A percentile compares a stretch with the other conserved stretches of the same genome.
Conservation (phyloP, 495 filamentous ascomycete genomes). For the Penicillium macrosclerotiorum region DNA sequence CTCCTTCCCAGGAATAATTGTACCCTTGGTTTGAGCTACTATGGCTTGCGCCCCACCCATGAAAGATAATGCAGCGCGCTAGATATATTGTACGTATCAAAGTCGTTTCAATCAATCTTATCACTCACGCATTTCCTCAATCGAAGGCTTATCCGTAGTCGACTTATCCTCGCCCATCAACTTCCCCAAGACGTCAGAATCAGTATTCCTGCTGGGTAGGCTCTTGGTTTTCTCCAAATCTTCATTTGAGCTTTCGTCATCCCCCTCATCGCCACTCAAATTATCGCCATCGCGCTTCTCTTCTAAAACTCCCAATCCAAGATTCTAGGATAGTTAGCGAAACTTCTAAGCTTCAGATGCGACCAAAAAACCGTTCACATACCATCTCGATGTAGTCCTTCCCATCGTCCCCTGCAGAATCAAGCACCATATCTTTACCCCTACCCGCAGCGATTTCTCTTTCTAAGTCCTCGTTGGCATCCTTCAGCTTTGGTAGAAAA, state of each 20-base stretch:
- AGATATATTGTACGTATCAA: neutral
- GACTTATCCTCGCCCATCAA: conserved; percentile 39
- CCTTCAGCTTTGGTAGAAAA: conserved; percentile 48
- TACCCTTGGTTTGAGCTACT: too few species aligned
- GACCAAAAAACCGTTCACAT: conserved; percentile 7
- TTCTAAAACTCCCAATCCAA: conserved; percentile 53
- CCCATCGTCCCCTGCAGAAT: conserved; percentile 32
- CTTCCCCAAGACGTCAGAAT: conserved; percentile 38
- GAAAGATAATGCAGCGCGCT: neutral
- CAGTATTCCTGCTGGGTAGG: too few species aligned
- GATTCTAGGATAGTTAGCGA: conserved; percentile 32
- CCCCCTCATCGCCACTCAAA: conserved; percentile 15
- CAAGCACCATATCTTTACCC: conserved; percentile 33
- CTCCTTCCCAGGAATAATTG: too few species aligned
- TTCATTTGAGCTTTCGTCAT: conserved; percentile 10
- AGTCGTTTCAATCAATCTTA: neutral
- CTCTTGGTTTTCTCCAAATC: conserved; percentile 7
- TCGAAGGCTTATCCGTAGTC: conserved; percentile 35
- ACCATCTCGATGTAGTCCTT: conserved; percentile 55
- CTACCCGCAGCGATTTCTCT: conserved; percentile 39
- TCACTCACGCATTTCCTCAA: conserved; percentile 42
- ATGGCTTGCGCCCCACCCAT: too few species aligned
- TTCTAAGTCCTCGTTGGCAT: conserved; percentile 48
- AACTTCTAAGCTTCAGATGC: neutral
- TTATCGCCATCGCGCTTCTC: conserved; percentile 35